These are phyloP conservation scores for Populus davidiana DNA, from an alignment of 345 rosid species.

Conservation along the genomic window DNA sequence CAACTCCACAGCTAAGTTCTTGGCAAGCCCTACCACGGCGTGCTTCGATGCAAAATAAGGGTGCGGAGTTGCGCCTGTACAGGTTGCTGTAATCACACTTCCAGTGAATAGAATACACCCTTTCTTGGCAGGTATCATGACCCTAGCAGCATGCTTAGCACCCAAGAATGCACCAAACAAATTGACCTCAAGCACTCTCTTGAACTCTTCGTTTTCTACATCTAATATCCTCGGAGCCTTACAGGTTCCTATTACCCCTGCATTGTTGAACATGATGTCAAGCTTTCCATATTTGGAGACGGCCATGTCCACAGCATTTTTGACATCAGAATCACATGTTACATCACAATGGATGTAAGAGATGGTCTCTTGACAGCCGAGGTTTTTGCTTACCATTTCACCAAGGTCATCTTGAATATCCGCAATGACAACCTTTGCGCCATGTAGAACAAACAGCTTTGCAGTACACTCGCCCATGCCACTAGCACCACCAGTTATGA, in stretches of 20 bases:
- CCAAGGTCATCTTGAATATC: constrained; percentile 47
- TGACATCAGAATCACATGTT: constrained; percentile 30
- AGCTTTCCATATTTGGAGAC: constrained; percentile 9
- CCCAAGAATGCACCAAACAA: constrained; percentile 7
- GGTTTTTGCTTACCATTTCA: constrained; percentile 28
- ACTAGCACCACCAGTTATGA: constrained; percentile 46
- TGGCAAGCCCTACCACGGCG: constrained; percentile 7
- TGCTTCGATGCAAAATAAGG: constrained; percentile 14
- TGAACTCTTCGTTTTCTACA: not conserved
- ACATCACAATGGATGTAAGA: constrained; percentile 44
- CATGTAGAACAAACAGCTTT: constrained; percentile 33
- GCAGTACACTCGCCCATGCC: constrained; percentile 40
- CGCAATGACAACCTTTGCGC: constrained; percentile 39
- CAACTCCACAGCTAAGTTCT: constrained; percentile 5
- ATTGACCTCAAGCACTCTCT: constrained; percentile 3
- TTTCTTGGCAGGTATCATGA: constrained; percentile 16
- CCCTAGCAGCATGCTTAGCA: constrained; percentile 17
- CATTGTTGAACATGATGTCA: constrained; percentile 14
- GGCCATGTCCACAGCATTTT: constrained; percentile 25
- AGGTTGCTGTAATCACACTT: not conserved
- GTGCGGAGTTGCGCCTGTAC: not conserved
- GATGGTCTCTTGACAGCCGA: constrained; percentile 3
- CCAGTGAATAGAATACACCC: constrained; percentile 11
- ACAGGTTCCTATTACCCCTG: not conserved
- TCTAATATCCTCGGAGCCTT: not conserved